These are phyloP conservation scores for Fraxinus latifolia DNA, from an alignment of 305 asterid species.

Conservation along the genomic window DNA sequence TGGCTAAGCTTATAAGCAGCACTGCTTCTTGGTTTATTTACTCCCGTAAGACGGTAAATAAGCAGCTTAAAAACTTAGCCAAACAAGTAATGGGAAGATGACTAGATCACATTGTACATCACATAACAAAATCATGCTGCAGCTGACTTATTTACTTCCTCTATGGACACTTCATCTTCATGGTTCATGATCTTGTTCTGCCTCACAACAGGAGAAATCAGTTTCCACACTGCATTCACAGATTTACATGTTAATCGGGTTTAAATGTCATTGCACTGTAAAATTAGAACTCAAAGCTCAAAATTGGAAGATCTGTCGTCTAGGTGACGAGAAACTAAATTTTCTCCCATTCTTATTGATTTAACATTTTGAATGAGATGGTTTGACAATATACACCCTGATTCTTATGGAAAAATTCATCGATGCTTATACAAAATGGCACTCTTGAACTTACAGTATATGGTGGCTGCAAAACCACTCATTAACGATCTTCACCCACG, in stretches of 20 bases:
- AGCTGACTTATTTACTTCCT: conserved; percentile 29
- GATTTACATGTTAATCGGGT: background rate
- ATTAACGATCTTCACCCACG: conserved; percentile 87
- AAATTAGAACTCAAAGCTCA: background rate
- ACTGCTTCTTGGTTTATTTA: background rate
- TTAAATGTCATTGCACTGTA: background rate
- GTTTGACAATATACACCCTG: background rate
- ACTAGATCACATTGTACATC: conserved; percentile 12
- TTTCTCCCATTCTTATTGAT: background rate
- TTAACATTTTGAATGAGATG: background rate
- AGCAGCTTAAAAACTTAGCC: background rate
- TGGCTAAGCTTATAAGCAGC: background rate
- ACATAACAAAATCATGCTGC: conserved; percentile 32
- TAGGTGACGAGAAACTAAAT: background rate
- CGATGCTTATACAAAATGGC: background rate
- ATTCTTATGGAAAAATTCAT: background rate
- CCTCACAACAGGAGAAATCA: conserved; percentile 69
- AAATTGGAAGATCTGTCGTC: background rate
- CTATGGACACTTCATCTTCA: conserved; percentile 45
- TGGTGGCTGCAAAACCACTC: conserved; percentile 93
- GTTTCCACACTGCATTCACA: conserved; percentile 69
- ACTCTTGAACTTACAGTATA: conserved; percentile 48
- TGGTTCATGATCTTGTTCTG: conserved; percentile 55
- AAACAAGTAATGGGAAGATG: background rate
- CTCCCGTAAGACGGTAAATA: background rate